phyloP scores from a whole-genome alignment of 345 rosid genomes.

The Eucalyptus regnans region DNA sequence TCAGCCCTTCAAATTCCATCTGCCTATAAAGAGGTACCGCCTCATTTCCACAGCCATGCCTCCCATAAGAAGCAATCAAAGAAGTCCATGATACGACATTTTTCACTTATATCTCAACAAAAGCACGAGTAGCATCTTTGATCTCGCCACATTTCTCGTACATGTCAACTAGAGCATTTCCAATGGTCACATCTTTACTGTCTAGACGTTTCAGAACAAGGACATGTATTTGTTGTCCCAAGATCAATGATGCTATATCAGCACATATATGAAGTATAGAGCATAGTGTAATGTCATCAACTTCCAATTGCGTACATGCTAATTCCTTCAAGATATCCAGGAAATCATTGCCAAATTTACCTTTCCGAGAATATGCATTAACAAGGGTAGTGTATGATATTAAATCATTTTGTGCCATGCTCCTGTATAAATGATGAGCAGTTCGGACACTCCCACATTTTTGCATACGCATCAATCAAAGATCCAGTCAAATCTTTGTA shows the following conservation, averaged over 20 bases:
- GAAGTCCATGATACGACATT: slow-evolving; percentile 69
- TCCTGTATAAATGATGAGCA: slow-evolving; percentile 27
- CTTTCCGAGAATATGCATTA: slow-evolving; percentile 33
- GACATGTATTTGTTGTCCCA: slow-evolving; percentile 66
- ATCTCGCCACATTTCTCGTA: slow-evolving; percentile 66
- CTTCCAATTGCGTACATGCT: slow-evolving; percentile 17
- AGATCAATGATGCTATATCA: slow-evolving; percentile 17
- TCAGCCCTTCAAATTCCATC: slow-evolving; percentile 42
- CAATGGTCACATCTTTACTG: slow-evolving; percentile 26
- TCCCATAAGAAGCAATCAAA: slow-evolving; percentile 56
- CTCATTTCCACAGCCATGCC: slow-evolving; percentile 42
- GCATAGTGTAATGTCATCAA: slow-evolving; percentile 45
- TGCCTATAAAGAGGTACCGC: slow-evolving; percentile 38
- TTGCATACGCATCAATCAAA: slow-evolving; percentile 48
- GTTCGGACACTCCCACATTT: slow-evolving; percentile 32
- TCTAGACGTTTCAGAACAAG: slow-evolving; percentile 32
- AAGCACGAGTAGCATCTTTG: slow-evolving; percentile 36
- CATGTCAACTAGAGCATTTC: slow-evolving; percentile 68
- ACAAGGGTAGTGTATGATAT: slow-evolving; percentile 20
- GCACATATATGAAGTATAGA: slow-evolving; percentile 57
- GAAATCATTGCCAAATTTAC: slow-evolving; percentile 12
- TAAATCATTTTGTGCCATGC: slow-evolving; percentile 8
- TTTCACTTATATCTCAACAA: slow-evolving; percentile 36
- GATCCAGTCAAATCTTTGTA: slow-evolving; percentile 28
- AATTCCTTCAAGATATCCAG: slow-evolving; percentile 44